Evolutionary conservation across 2,329 filamentous ascomycete genomes (phyloP), one percentile per base, ranked within the genome.

Genomic region (Dactylella cylindrospora): DNA sequence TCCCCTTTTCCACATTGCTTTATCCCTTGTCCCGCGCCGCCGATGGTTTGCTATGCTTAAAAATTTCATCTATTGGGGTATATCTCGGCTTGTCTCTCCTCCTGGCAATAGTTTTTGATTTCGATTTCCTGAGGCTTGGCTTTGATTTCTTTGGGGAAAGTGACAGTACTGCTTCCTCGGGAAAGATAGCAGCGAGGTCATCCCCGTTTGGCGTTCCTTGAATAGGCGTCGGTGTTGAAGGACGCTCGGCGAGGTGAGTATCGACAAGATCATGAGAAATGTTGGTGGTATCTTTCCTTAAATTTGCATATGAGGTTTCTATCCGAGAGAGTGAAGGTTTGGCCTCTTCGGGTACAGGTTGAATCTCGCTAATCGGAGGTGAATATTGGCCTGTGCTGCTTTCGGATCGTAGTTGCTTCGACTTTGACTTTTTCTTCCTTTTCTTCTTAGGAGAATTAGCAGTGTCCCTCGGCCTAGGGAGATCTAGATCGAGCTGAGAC

Each of bases 1-100:
- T n/a, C n/a, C n/a, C n/a, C n/a, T n/a, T n/a, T n/a, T n/a, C n/a
- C n/a, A n/a, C n/a, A n/a, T n/a, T n/a, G n/a, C n/a, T n/a, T n/a
- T n/a, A n/a, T n/a, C n/a, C n/a, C n/a, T n/a, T n/a, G n/a, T n/a
- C n/a, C n/a, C n/a, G n/a, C n/a, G n/a, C n/a, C n/a, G n/a, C n/a
- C n/a, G n/a, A n/a, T n/a, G n/a, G n/a, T n/a, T 61, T 61, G 2
- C 41, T 15, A 20, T 61, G 47, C n/a, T 49, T 61, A 25, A 61
- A 61, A 15, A 61, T 25, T 12, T 36, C 45, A 26, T 36, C 33
- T 4, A 60, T 3, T 8, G 33, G 12, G 8, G 43, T 26, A 36
- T 49, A 22, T 19, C 26, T 61, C 9, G 41, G 13, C 15, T 32
- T 43, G 19, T 47, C 22, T n/a, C 38, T 53, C 9, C 12, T 13